phyloP scores from a whole-genome alignment of 202 grass and related monocot genomes.

The Schoenoplectus tabernaemontani region DNA sequence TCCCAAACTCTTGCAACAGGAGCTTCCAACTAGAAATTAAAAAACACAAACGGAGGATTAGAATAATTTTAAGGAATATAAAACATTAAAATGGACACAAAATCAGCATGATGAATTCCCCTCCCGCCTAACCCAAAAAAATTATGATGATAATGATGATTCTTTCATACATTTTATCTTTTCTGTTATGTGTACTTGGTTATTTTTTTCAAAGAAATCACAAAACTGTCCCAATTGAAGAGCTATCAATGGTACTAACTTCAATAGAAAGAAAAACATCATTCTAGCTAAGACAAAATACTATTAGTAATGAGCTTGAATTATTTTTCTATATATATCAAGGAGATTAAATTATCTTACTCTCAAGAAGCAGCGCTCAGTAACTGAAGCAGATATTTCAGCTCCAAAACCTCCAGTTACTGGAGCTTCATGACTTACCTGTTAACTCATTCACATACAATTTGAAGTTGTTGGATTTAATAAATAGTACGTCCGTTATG shows the following conservation, averaged over 20 bases:
- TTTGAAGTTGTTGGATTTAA: too few relatives aligned
- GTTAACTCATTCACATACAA: slow-evolving; percentile 8
- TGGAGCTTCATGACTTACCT: slow-evolving; percentile 94
- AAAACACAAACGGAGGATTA: neutral
- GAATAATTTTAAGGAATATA: neutral
- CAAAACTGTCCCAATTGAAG: neutral
- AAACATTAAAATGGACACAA: neutral
- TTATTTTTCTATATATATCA: too few relatives aligned
- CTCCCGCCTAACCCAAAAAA: too few relatives aligned
- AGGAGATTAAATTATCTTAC: slow-evolving; percentile 34
- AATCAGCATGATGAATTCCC: neutral
- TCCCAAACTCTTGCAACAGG: slow-evolving; percentile 76
- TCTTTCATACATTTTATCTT: too few relatives aligned
- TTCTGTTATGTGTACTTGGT: neutral
- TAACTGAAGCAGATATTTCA: slow-evolving; percentile 79
- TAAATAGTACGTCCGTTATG: too few relatives aligned
- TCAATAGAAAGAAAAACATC: neutral
- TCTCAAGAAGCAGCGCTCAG: slow-evolving; percentile 78
- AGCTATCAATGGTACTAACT: neutral
- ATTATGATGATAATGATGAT: too few relatives aligned
- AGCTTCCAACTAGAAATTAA: slow-evolving; percentile 75
- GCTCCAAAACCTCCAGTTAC: slow-evolving; percentile 81
- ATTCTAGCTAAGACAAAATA: neutral
- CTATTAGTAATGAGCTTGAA: neutral
- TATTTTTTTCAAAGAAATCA: neutral